Conservation (phyloP, 768 basidiomycete species). For the Naganishia antarctica region DNA sequence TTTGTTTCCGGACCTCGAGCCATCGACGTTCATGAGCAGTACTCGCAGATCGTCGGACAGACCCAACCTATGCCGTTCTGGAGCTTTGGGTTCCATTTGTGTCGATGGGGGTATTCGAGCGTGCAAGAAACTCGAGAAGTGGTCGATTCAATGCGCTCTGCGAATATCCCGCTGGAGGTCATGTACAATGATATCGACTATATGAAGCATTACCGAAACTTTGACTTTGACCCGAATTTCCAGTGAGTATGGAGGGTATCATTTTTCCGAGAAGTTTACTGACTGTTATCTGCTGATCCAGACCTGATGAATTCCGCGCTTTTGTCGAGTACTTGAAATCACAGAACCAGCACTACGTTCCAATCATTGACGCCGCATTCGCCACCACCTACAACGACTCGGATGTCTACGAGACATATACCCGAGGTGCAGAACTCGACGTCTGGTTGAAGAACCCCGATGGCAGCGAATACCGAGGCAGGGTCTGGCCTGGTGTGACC, state of each 20-base stretch:
- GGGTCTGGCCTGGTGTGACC: constrained; percentile 61
- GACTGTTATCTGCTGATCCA: too few relatives aligned
- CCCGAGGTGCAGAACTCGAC: constrained; percentile 58
- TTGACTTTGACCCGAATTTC: constrained; percentile 40
- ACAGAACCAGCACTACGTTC: constrained; percentile 43
- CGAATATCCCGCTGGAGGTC: constrained; percentile 72
- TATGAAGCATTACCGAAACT: constrained; percentile 37
- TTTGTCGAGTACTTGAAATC: constrained; percentile 41
- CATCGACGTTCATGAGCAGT: constrained; percentile 62
- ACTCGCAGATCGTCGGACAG: constrained; percentile 62
- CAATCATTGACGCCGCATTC: constrained; percentile 47
- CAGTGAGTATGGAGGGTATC: too few relatives aligned
- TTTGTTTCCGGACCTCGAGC: constrained; percentile 59
- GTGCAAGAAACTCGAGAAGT: constrained; percentile 59
- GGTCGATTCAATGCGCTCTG: constrained; percentile 60
- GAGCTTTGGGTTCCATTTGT: constrained; percentile 72
- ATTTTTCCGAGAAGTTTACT: too few relatives aligned
- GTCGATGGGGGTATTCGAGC: constrained; percentile 58
- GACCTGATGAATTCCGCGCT: constrained; percentile 35
- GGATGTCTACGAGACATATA: constrained; percentile 58
- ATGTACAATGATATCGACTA: constrained; percentile 43
- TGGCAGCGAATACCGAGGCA: constrained; percentile 65
- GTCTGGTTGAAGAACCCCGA: constrained; percentile 73
- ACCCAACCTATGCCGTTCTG: constrained; percentile 70
- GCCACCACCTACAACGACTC: constrained; percentile 32